Conservation (phyloP, 495 filamentous ascomycete genomes). For the Penicillium taxi region DNA sequence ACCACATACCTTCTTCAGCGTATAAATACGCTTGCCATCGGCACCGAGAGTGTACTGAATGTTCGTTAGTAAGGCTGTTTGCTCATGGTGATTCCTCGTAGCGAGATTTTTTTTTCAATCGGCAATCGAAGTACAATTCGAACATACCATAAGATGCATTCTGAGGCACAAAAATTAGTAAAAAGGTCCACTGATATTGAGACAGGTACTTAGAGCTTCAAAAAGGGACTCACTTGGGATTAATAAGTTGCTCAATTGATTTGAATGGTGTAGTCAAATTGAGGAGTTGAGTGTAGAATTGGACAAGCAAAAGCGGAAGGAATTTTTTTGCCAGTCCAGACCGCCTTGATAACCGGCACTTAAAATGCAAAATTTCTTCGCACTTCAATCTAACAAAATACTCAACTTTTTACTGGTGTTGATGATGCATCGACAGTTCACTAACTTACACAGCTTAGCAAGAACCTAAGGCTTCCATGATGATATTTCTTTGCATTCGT, state of each 20-base stretch:
- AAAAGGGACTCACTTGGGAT: constrained; percentile 26
- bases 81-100: not conserved
- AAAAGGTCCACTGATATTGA: not conserved
- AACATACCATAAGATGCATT: constrained; percentile 50
- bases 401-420: constrained; percentile 6
- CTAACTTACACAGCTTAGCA: too few species aligned
- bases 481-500: not conserved
- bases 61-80: constrained; percentile 8
- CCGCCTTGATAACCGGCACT: constrained; percentile 27
- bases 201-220: too few species aligned
- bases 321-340: constrained; percentile 29
- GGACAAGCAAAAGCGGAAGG: constrained; percentile 13
- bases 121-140: not conserved
- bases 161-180: constrained; percentile 20
- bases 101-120: constrained; percentile 3
- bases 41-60: constrained; percentile 65
- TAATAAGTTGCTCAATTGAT: too few species aligned
- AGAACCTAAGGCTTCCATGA: too few species aligned
- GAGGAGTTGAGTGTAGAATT: constrained; percentile 6
- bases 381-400: constrained; percentile 5
- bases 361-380: constrained; percentile 23
- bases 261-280: constrained; percentile 4
- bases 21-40: constrained; percentile 79
- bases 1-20: constrained; percentile 39
- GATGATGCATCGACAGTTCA: constrained; percentile 12